Percentiles rank a stretch among this genome's conserved stretches.
Conservation (phyloP, 2,329 filamentous ascomycete genomes). For the Fonsecaea pedrosoi region DNA sequence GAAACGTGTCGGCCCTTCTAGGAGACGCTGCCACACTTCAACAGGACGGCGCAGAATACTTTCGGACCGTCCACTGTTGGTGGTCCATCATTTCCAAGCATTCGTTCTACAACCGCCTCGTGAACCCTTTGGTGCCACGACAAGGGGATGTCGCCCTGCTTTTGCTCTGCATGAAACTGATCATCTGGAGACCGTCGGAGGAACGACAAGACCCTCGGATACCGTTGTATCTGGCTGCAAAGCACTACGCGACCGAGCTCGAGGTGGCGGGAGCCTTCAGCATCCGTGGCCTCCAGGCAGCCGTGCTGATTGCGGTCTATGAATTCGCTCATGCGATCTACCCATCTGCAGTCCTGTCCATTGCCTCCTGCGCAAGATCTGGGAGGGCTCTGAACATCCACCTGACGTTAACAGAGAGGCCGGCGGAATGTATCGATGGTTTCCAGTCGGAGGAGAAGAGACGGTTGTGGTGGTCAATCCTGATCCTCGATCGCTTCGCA, state of each 20-base stretch:
- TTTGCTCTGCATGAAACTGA: conserved; percentile 20
- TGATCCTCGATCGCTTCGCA: conserved; percentile 41
- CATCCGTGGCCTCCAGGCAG: conserved; percentile 41
- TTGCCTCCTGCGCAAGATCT: conserved; percentile 29
- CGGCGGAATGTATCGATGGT: conserved; percentile 19
- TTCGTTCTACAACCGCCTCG: conserved; percentile 32
- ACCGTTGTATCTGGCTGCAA: conserved; percentile 32
- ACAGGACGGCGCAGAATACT: conserved; percentile 24
- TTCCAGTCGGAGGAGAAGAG: conserved; percentile 40
- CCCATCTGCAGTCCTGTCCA: conserved; percentile 43
- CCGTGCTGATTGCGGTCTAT: conserved; percentile 43
- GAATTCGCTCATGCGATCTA: conserved; percentile 45
- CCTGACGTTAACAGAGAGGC: conserved; percentile 2
- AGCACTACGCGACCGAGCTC: conserved; percentile 28
- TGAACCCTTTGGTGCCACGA: conserved; percentile 26
- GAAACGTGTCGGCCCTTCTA: not conserved
- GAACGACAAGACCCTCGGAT: conserved; percentile 18
- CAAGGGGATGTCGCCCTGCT: conserved; percentile 19
- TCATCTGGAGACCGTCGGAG: conserved; percentile 10
- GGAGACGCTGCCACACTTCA: not conserved
- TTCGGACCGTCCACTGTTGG: conserved; percentile 38
- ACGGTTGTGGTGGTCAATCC: conserved; percentile 42
- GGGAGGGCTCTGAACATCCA: conserved; percentile 30
- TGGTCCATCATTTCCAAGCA: conserved; percentile 41
- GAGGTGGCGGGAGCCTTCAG: conserved; percentile 40